phyloP scores from a whole-genome alignment of 208 protist species.

The Trypanosoma avium region DNA sequence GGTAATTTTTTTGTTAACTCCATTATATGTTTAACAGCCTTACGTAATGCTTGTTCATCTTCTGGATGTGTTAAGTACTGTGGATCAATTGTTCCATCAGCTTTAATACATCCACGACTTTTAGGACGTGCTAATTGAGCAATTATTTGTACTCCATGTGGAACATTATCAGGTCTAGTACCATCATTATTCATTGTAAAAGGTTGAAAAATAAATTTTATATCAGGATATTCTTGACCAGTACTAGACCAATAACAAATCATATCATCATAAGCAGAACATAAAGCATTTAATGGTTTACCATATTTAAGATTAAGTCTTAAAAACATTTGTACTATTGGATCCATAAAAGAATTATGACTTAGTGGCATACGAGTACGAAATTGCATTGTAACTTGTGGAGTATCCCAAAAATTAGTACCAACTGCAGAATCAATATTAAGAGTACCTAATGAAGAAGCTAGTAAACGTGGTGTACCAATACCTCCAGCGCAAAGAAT shows the following conservation, averaged over 20 bases:
- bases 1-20: conserved; percentile 49
- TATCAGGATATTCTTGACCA: conserved; percentile 43
- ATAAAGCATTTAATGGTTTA: conserved; percentile 41
- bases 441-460: conserved; percentile 47
- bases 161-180: conserved; percentile 38
- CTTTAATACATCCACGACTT: conserved; percentile 55
- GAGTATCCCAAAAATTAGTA: conserved; percentile 73
- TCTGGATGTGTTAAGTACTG: conserved; percentile 54
- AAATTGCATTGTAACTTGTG: conserved; percentile 82
- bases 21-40: conserved; percentile 60
- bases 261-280: conserved; percentile 81
- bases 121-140: conserved; percentile 62
- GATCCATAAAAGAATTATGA: conserved; percentile 76
- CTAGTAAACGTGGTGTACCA: conserved; percentile 56
- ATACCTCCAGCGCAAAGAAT: conserved; percentile 66
- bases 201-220: conserved; percentile 78
- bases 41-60: conserved; percentile 47
- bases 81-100: conserved; percentile 62
- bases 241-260: conserved; percentile 67
- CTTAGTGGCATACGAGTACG: conserved; percentile 51
- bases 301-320: conserved; percentile 36
- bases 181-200: conserved; percentile 83
- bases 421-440: conserved; percentile 38
- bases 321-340: conserved; percentile 49
- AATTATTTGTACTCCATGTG: conserved; percentile 79